Evolutionary conservation across 208 protist genomes (phyloP).

Genomic region (Leishmania tarentolae): DNA sequence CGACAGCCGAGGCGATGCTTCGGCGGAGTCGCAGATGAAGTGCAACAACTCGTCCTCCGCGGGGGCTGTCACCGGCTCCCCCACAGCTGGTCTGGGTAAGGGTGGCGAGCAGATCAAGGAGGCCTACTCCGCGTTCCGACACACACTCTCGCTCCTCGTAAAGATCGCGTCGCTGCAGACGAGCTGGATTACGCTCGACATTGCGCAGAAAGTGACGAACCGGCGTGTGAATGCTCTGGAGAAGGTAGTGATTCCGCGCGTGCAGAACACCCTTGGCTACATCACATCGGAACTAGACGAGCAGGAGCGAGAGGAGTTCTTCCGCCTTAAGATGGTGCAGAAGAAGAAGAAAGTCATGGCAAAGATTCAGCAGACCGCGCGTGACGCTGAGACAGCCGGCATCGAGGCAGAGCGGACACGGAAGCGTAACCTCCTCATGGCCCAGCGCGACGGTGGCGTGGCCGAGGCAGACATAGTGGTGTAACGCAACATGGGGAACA

Average conservation of each 20-base stretch:
- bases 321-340: constrained; percentile 98
- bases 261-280: constrained; percentile 98
- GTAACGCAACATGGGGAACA: constrained; percentile 14
- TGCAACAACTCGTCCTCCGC: constrained; percentile 10
- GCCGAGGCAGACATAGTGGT: constrained; percentile 80
- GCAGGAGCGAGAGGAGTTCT: constrained; percentile 99
- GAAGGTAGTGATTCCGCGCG: constrained; percentile 98
- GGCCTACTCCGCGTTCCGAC: constrained; percentile 85
- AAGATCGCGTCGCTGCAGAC: constrained; percentile 97
- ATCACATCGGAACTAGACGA: constrained; percentile 99
- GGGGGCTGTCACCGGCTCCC: constrained; percentile 13
- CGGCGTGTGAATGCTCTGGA: constrained; percentile 99
- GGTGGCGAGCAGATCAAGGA: constrained; percentile 97
- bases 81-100: constrained; percentile 93
- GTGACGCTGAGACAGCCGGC: constrained; percentile 42
- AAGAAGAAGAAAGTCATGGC: constrained; percentile 95
- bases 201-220: constrained; percentile 99
- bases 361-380: constrained; percentile 37
- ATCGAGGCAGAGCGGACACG: constrained; percentile 35
- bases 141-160: constrained; percentile 94
- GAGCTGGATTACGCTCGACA: constrained; percentile 97
- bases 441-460: constrained; percentile 41
- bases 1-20: constrained; percentile 11
- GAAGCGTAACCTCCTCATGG: constrained; percentile 27
- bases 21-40: constrained; percentile 11